These are phyloP conservation scores for Coleophoma cylindrospora DNA, from an alignment of 2,329 filamentous ascomycete species.

Conservation along the genomic window DNA sequence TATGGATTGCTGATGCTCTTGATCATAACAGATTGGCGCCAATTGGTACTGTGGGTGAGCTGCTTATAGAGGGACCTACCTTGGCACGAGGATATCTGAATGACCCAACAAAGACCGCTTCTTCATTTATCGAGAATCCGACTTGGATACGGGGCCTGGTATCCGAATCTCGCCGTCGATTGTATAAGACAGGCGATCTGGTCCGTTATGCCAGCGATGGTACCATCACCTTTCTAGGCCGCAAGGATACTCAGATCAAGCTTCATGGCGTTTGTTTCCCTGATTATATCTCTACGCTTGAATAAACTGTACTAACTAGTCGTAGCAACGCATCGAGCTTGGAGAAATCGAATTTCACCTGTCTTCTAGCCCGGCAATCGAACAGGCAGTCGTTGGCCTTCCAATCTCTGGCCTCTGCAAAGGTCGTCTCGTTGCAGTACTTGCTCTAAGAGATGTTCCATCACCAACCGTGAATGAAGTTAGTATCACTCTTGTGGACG, in stretches of 20 bases:
- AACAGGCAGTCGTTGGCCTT: not conserved
- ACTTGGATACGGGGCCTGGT: not conserved
- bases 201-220: not conserved
- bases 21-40: not conserved
- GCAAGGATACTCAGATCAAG: too few species aligned
- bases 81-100: not conserved
- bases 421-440: not conserved
- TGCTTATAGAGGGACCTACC: not conserved
- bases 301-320: too few species aligned
- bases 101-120: not conserved
- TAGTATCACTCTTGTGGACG: too few species aligned
- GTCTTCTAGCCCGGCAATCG: not conserved
- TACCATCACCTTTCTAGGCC: conserved; percentile 21
- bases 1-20: conserved; percentile 6
- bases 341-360: conserved; percentile 38
- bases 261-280: too few species aligned
- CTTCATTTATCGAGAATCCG: not conserved
- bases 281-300: too few species aligned
- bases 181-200: not conserved
- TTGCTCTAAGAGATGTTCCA: not conserved
- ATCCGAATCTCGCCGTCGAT: not conserved
- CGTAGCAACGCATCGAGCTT: conserved; percentile 59
- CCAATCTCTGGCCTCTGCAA: not conserved
- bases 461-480: not conserved
- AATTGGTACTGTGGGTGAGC: not conserved